A percentile compares a stretch with the other conserved stretches of the same genome.
Conservation (phyloP, 78 protist species). For the Bodo saltans region DNA sequence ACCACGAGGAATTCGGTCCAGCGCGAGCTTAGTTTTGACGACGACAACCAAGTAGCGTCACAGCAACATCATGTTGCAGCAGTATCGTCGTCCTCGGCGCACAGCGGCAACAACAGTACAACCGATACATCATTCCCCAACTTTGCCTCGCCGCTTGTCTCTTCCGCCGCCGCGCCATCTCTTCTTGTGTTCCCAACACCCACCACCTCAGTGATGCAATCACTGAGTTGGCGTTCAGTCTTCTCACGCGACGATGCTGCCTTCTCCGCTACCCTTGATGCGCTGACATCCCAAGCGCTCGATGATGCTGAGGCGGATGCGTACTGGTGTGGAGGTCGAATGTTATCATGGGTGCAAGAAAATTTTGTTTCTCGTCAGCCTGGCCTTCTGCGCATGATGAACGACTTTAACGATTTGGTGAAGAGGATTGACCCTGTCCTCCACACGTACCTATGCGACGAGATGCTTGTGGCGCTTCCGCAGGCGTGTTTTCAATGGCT, state of each 20-base stretch:
- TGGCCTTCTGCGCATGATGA: conserved; percentile 81
- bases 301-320: conserved; percentile 79
- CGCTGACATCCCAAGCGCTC: not conserved
- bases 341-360: conserved; percentile 70
- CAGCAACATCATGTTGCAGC: too few species aligned
- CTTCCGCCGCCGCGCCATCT: too few species aligned
- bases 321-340: conserved; percentile 83
- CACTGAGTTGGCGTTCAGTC: not conserved
- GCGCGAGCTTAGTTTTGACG: too few species aligned
- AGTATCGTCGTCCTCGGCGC: too few species aligned
- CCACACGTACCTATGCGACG: conserved; percentile 56
- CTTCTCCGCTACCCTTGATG: conserved; percentile 23
- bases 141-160: too few species aligned
- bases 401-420: conserved; percentile 48
- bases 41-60: too few species aligned
- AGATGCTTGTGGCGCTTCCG: conserved; percentile 56
- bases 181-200: too few species aligned
- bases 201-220: not conserved
- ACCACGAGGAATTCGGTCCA: too few species aligned
- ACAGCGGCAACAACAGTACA: too few species aligned
- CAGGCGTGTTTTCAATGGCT: conserved; percentile 94
- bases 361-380: conserved; percentile 83
- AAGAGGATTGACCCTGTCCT: conserved; percentile 43
- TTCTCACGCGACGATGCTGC: not conserved
- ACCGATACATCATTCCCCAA: too few species aligned